Evolutionary conservation across 305 asterid genomes (phyloP), one percentile per base, ranked within the genome.

Genomic region (Fraxinus sp.): DNA sequence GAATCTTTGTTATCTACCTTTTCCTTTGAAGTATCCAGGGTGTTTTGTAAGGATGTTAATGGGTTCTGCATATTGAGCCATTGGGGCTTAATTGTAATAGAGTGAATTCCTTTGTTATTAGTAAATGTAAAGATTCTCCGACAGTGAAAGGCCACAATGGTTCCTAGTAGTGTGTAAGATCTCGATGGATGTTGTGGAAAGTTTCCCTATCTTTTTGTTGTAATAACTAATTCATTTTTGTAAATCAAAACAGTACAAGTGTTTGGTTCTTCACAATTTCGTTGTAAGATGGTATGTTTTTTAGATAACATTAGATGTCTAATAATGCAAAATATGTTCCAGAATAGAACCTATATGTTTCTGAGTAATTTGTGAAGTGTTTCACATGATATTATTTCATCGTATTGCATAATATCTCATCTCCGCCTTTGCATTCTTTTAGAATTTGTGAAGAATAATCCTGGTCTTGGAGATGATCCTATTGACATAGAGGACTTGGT

Each of bases 401-500:
- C 41, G 4, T n/a, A 30, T 70, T 70, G 22, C 41, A 70, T 11
- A 70, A 70, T 14, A 70, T 70, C 41, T 70, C 72, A 74, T 74
- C 20, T 80, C 78, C 75, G 83, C 75, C 44, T 79, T 80, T 66
- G 18, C 79, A 83, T 77, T 55, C 22, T 36, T 83, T 68, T 86
- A 94, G 99, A 94, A 72, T 94, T 91, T 78, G 87, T 88, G 89
- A 89, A 89, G 89, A 88, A 35, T 77, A 94, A 93, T 78, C 97
- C 98, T 30, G 78, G 83, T 81, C 88, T 94, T 59, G 98, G 99
- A 84, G 98, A 94, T 68, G 99, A 96, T 83, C 99, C 99, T 22
- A 86, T 96, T 87, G 99, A 94, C 90, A 96, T 96, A 81, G 99
- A 96, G 90, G 99, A 96, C 88, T 85, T 96, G 90, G 93, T 93